phyloP scores from a whole-genome alignment of 225 moss, liverwort and hornwort species.

The Sphagnum tenellum region DNA sequence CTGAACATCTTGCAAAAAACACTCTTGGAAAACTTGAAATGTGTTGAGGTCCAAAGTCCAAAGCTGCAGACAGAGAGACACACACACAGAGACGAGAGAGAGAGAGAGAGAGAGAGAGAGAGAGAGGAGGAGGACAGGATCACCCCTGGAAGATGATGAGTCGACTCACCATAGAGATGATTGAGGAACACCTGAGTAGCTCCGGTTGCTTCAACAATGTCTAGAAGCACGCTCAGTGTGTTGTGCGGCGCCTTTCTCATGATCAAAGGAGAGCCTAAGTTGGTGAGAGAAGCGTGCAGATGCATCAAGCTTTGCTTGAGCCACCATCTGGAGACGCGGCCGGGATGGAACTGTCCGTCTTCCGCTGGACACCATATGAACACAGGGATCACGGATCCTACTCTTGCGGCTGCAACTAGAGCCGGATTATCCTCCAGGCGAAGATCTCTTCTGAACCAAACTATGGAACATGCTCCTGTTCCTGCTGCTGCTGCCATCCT shows the following conservation, averaged over 20 bases:
- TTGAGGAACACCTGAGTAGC: constrained; percentile 93
- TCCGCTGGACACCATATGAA: constrained; percentile 92
- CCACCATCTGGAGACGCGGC: constrained; percentile 99
- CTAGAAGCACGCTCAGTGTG: constrained; percentile 62
- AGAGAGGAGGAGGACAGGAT: too few species aligned
- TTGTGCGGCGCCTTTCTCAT: constrained; percentile 57
- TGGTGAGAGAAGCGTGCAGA: constrained; percentile 61
- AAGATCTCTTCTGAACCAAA: constrained; percentile 98
- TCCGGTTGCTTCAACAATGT: constrained; percentile 62
- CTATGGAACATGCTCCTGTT: constrained; percentile 67
- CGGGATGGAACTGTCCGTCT: constrained; percentile 94
- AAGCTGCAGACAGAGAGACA: too few species aligned
- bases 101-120: too few species aligned
- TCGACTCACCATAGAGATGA: constrained; percentile 82
- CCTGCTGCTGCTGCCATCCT: too few species aligned
- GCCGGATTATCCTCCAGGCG: constrained; percentile 95
- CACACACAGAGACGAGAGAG: too few species aligned
- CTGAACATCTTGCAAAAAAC: too few species aligned
- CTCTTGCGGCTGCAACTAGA: constrained; percentile 86
- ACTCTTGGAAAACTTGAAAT: too few species aligned
- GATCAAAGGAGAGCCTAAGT: constrained; percentile 72
- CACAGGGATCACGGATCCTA: constrained; percentile 78
- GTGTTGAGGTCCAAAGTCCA: too few species aligned
- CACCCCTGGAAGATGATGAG: too few species aligned
- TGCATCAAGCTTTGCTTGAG: constrained; percentile 82